Conservation (phyloP, 2,329 filamentous ascomycete species). For the Chaetomium globosum region DNA sequence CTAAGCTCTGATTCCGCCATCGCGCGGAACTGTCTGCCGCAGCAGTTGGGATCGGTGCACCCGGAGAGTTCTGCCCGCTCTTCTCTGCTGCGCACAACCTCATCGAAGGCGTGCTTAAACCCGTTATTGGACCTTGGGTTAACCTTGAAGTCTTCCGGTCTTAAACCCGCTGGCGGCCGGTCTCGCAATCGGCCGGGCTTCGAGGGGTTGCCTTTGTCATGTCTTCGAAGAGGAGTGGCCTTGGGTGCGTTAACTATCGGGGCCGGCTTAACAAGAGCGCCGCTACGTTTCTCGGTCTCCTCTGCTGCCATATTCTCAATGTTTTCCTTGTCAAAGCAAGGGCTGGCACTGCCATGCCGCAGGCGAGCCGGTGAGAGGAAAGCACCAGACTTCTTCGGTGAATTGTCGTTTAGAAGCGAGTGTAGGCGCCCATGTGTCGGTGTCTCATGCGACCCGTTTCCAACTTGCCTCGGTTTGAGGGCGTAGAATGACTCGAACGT, state of each 20-base stretch:
- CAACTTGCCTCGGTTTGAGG: constrained; percentile 4
- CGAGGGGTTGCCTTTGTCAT: neutral
- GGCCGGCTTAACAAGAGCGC: constrained; percentile 20
- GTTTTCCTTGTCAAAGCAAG: constrained; percentile 8
- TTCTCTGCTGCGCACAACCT: constrained; percentile 71
- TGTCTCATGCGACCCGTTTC: neutral
- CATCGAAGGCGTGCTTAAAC: constrained; percentile 70
- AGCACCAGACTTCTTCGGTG: constrained; percentile 13
- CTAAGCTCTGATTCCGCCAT: constrained; percentile 59
- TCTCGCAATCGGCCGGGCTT: constrained; percentile 54
- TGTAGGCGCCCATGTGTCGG: constrained; percentile 19
- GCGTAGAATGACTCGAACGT: constrained; percentile 16
- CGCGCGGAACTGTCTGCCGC: constrained; percentile 69
- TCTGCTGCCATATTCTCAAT: neutral
- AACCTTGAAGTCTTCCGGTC: constrained; percentile 75
- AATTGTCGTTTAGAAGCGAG: constrained; percentile 24
- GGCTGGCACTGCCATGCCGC: neutral
- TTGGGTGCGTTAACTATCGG: constrained; percentile 32
- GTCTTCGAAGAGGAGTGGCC: neutral
- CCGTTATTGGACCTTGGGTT: constrained; percentile 75
- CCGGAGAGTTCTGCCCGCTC: constrained; percentile 71
- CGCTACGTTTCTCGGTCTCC: neutral
- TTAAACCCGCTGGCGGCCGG: constrained; percentile 60
- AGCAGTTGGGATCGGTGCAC: constrained; percentile 76
- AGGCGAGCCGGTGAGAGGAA: constrained; percentile 17